Conservation (phyloP, 2,329 filamentous ascomycete genomes). For the Colletotrichum liaoningense region DNA sequence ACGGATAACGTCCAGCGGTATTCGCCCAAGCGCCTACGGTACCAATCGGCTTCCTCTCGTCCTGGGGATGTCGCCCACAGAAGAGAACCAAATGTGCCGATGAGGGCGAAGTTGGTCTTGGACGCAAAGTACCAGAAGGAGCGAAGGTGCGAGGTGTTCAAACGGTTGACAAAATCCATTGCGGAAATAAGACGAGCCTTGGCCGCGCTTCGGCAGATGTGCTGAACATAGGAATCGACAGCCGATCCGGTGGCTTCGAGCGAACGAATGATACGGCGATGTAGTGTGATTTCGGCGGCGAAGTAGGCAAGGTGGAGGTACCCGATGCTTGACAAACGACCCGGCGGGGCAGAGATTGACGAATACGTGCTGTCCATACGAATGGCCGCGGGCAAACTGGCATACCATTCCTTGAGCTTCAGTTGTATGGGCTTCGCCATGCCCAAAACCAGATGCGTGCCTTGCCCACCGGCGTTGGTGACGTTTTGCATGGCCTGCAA, state of each 20-base stretch:
- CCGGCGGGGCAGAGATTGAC: slow-evolving; percentile 51
- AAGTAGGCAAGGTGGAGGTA: slow-evolving; percentile 94
- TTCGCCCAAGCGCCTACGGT: slow-evolving; percentile 84
- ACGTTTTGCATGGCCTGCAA: slow-evolving; percentile 80
- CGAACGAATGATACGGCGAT: slow-evolving; percentile 89
- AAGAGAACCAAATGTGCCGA: slow-evolving; percentile 91
- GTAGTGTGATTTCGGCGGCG: slow-evolving; percentile 92
- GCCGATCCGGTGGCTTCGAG: slow-evolving; percentile 59
- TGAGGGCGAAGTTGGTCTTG: slow-evolving; percentile 92
- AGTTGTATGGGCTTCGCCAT: slow-evolving; percentile 86
- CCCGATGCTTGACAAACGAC: slow-evolving; percentile 70
- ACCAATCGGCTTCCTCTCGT: slow-evolving; percentile 92
- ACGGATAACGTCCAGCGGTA: slow-evolving; percentile 96
- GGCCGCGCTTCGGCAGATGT: slow-evolving; percentile 93
- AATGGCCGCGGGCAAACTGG: slow-evolving; percentile 70
- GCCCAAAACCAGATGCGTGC: slow-evolving; percentile 78
- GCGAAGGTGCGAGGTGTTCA: slow-evolving; percentile 87
- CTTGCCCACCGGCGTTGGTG: slow-evolving; percentile 73
- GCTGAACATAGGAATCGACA: slow-evolving; percentile 83
- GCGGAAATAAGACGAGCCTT: slow-evolving; percentile 95
- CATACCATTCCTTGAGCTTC: slow-evolving; percentile 86
- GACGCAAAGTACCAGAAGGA: slow-evolving; percentile 94
- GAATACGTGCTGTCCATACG: slow-evolving; percentile 73
- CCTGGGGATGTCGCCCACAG: slow-evolving; percentile 91
- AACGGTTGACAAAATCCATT: slow-evolving; percentile 96